Evolutionary conservation across 441 rosid species (phyloP).

Genomic region (Eutrema salsugineum): DNA sequence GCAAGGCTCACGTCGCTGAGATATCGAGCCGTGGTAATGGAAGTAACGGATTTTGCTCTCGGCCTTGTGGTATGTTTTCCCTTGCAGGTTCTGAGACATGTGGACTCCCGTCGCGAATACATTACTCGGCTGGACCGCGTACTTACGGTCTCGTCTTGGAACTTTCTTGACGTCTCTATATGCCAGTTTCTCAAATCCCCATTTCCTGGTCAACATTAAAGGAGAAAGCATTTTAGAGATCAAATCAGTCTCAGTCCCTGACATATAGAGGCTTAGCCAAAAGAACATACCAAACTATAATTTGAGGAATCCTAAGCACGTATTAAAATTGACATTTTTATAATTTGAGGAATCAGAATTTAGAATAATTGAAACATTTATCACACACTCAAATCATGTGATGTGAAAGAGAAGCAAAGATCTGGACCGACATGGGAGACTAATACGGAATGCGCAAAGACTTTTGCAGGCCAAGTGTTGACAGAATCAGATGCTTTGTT

Average conservation of each 20-base stretch:
- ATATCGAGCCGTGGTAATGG: constrained; percentile 80
- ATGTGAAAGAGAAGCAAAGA: constrained; percentile 19
- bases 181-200: constrained; percentile 87
- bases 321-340: not conserved
- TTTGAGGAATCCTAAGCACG: not conserved
- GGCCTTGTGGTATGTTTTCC: constrained; percentile 55
- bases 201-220: constrained; percentile 42
- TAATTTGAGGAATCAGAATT: not conserved
- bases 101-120: constrained; percentile 75
- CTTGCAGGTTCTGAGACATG: constrained; percentile 72
- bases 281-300: no score
- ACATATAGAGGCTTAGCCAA: no score
- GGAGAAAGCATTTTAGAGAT: not conserved
- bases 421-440: constrained; percentile 24
- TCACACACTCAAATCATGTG: constrained; percentile 2
- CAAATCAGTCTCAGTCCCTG: not conserved
- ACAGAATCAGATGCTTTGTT: constrained; percentile 24
- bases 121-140: constrained; percentile 60
- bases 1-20: constrained; percentile 66
- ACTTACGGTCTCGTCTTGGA: constrained; percentile 66
- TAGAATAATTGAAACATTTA: not conserved
- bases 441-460: constrained; percentile 11
- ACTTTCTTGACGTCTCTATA: constrained; percentile 63
- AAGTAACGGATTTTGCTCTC: constrained; percentile 54
- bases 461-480: constrained; percentile 21